Evolutionary conservation across 176 grass and related monocot genomes (phyloP).

Genomic region (Bonia amplexicaulis): DNA sequence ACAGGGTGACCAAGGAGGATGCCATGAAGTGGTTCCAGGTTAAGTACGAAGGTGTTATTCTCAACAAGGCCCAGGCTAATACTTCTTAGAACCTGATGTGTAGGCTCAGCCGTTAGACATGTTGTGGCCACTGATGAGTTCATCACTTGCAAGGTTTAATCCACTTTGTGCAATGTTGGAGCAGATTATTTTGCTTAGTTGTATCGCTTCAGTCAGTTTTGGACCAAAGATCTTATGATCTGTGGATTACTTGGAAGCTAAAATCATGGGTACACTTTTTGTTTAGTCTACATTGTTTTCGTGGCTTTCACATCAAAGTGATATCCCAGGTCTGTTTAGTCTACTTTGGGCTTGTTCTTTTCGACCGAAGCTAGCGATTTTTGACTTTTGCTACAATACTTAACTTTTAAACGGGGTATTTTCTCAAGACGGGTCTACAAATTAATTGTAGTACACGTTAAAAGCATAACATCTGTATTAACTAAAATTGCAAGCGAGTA

Average conservation of each 20-base stretch:
- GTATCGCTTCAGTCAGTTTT: neutral
- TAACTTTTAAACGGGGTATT: too few relatives aligned
- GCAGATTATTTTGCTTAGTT: neutral
- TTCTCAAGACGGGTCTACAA: too few relatives aligned
- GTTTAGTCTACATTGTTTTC: neutral
- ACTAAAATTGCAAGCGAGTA: too few relatives aligned
- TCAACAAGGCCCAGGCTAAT: slow-evolving; percentile 33
- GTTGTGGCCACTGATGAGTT: neutral
- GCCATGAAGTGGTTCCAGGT: slow-evolving; percentile 41
- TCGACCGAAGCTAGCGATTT: too few relatives aligned
- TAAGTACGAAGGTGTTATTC: slow-evolving; percentile 37
- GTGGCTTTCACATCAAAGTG: neutral
- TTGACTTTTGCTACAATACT: too few relatives aligned
- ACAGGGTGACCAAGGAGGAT: slow-evolving; percentile 41
- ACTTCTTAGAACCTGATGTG: neutral
- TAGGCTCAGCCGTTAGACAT: neutral
- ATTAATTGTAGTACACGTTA: too few relatives aligned
- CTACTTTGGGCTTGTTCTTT: too few relatives aligned
- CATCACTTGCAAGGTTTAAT: neutral
- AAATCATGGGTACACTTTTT: neutral
- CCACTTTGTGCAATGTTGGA: neutral
- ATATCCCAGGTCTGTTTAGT: too few relatives aligned
- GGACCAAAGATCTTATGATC: neutral
- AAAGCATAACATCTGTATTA: too few relatives aligned
- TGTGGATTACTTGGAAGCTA: neutral